Base-by-base conservation (phyloP, 768 basidiomycete genomes). In the Cystofilobasidium ferigula region DNA sequence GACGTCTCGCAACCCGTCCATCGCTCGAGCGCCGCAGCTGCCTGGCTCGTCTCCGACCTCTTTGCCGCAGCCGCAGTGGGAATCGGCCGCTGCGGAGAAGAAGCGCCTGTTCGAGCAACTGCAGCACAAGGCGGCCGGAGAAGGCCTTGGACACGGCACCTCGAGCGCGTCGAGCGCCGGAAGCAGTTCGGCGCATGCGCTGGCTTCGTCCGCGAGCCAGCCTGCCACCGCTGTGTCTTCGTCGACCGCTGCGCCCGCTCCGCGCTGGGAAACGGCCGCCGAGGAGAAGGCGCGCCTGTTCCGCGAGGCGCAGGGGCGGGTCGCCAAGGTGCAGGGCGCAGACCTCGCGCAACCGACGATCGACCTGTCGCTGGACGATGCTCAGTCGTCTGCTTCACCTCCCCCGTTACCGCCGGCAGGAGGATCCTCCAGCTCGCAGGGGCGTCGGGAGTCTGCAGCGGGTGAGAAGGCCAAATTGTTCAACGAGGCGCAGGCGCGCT, bases 11-110 rank as follows among this genome's bases (percentile, higher is more conserved):
- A 14, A 6, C 14, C 28, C 14, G 28, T 1, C 14, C 5, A 26
- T 14, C 18, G 28, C 26, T 4, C 26, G 9, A 18, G 16, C 5
- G 51, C 51, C 8, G 18, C 4, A 8, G 48, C 24, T 10, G 10
- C 8, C 48, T 24, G 22, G n/a, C 47, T 9, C 47, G 13, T n/a
- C 3, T 20, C 20, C 53, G 26, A 24, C 51, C 0, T 40, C 47
- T 36, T 1, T 34, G 22, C 7, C 48, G 8, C 13, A 26, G 10
- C 40, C 28, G 13, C 18, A 42, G 20, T 64, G 54, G 56, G 63
- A 64, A 26, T 47, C 63, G 7, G 63, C 63, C 8, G 57, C 43
- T 16, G 63, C 57, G 3, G 63, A 64, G 35, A 64, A 64, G 42
- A 57, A 43, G 9, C 56, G 63, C 10, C n/a, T 64, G 24, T 64